Conservation (phyloP, 2,329 filamentous ascomycete genomes). For the Sphaerostilbella broomeana region DNA sequence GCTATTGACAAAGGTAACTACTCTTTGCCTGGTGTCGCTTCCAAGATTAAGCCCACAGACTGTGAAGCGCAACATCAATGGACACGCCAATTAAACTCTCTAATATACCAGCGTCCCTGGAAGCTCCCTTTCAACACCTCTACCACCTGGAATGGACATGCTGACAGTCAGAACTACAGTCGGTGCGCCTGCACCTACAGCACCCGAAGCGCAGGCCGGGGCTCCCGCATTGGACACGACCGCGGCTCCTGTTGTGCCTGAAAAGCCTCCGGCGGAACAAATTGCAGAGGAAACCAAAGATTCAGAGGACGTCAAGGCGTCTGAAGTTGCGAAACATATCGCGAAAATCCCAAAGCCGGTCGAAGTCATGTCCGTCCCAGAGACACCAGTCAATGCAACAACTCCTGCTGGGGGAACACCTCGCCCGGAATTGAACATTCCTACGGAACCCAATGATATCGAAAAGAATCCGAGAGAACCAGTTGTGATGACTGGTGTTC, state of each 20-base stretch:
- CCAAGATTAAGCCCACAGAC: neutral
- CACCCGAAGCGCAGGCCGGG: constrained; percentile 23
- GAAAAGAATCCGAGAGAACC: constrained; percentile 23
- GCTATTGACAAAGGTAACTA: constrained; percentile 31
- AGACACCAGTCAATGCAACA: constrained; percentile 30
- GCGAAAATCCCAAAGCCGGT: constrained; percentile 26
- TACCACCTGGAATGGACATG: neutral
- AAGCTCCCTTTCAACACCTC: neutral
- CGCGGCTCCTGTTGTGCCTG: constrained; percentile 8
- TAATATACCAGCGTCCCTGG: neutral
- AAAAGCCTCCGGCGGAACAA: neutral
- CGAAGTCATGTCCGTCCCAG: constrained; percentile 29
- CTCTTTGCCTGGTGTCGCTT: constrained; percentile 12
- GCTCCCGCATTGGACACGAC: constrained; percentile 23
- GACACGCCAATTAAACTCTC: constrained; percentile 3
- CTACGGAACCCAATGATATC: constrained; percentile 20
- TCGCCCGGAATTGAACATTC: constrained; percentile 28
- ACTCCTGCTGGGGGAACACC: constrained; percentile 32
- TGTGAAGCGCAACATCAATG: neutral
- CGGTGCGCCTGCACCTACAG: constrained; percentile 23
- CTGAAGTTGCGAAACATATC: constrained; percentile 2
- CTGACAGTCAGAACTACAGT: constrained; percentile 18
- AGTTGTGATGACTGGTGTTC: constrained; percentile 20
- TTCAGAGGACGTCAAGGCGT: constrained; percentile 2
- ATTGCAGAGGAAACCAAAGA: constrained; percentile 7